Base-by-base conservation (phyloP, 352 stramenopile species). In the Phytopythium sindhum region DNA sequence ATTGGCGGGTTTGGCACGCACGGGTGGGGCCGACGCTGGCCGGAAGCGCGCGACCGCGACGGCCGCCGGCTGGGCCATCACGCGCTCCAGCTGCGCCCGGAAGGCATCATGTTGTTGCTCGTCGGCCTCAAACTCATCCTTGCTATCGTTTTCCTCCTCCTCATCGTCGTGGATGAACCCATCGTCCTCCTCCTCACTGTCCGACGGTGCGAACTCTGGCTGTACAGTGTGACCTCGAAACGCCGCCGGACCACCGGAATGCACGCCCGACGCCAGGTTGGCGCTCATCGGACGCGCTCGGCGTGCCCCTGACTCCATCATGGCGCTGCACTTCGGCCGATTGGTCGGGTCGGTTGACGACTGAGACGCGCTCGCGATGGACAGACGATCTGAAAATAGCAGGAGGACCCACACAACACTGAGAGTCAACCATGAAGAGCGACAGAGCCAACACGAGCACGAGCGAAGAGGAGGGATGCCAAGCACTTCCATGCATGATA, bases 1-100 rank as follows among this genome's bases (percentile, higher is more conserved):
- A 5, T 1, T 21, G 23, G 53, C 57, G 2, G 68, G 52, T 58
- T 75, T 79, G 11, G 67, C 61, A 2, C 80, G 80, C 26, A 69
- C 57, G 14, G 76, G 63, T n/a, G 83, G 83, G 6, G 83, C 80
- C 0, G 83, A 91, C 24, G 80, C 75, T 24, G 83, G 83, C 19
- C 83, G 77, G 42, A 83, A 81, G n/a, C 62, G 67, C 14, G 53
- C 29, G 21, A 59, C 33, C n/a, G 53, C 48, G 26, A 44, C 33
- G 24, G n/a, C 50, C 37, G 58, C 58, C 39, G 58, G 33, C 58
- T 56, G 31, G 14, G 47, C 45, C 33, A 48, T 33, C 24, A 63
- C 39, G 26, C 55, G 39, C 39, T 51, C 35, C 35, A 48, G 26
- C 55, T 51, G 55, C 17, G 24, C 8, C 1, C 26, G 35, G 35